phyloP scores from a whole-genome alignment of 83 land plant species.

The Larix sibirica region DNA sequence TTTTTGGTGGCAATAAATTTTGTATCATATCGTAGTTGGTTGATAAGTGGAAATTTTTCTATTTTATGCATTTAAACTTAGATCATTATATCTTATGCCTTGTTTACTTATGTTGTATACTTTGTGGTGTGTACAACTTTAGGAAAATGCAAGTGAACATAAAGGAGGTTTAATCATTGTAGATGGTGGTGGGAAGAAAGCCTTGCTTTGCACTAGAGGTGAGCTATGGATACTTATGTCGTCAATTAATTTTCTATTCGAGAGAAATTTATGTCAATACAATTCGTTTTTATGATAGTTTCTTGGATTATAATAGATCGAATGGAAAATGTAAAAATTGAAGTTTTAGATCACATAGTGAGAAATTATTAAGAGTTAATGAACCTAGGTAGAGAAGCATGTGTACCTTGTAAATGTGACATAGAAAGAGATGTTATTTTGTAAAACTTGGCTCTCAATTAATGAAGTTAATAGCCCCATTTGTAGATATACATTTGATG shows the following conservation, averaged over 20 bases:
- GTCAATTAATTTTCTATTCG: background rate
- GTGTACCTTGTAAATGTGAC: background rate
- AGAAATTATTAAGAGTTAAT: background rate
- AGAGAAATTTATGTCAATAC: background rate
- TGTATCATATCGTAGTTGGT: background rate
- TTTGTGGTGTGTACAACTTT: background rate
- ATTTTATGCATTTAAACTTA: background rate
- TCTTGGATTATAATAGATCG: background rate
- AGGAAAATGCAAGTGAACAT: slow-evolving; percentile 1
- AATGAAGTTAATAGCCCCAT: background rate
- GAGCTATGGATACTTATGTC: background rate
- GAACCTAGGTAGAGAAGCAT: background rate
- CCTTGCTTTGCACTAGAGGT: slow-evolving; percentile 10
- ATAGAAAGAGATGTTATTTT: background rate
- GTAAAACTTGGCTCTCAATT: background rate
- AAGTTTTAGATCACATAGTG: background rate
- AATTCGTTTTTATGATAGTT: background rate
- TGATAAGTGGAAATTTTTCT: background rate
- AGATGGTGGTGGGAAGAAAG: slow-evolving; percentile 9
- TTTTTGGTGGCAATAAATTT: too few species aligned
- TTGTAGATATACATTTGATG: background rate
- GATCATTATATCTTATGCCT: background rate
- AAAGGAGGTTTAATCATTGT: slow-evolving; percentile 8
- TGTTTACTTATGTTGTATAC: background rate
- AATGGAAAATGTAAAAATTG: background rate